phyloP scores from a whole-genome alignment of 2,329 filamentous ascomycete species.

The Hirsutella rhossiliensis region DNA sequence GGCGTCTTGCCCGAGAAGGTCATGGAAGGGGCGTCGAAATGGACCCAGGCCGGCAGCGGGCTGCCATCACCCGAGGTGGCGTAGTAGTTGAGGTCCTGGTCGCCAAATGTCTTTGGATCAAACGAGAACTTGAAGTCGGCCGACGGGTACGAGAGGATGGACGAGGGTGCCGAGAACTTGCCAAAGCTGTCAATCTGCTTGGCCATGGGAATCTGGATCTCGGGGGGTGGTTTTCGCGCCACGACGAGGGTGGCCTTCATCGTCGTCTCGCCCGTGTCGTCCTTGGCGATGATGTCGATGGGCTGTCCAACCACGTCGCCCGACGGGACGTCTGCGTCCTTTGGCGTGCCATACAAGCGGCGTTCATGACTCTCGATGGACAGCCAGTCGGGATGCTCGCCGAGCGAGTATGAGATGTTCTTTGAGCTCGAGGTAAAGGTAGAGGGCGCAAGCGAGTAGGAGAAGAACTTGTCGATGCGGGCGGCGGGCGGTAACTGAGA shows the following conservation, averaged over 20 bases:
- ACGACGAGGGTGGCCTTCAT: slow-evolving; percentile 63
- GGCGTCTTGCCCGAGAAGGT: slow-evolving; percentile 63
- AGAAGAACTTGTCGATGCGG: slow-evolving; percentile 53
- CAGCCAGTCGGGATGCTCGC: slow-evolving; percentile 60
- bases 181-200: slow-evolving; percentile 47
- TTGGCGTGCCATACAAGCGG: slow-evolving; percentile 60
- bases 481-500: slow-evolving; percentile 75
- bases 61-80: slow-evolving; percentile 65
- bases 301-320: slow-evolving; percentile 44
- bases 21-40: slow-evolving; percentile 53
- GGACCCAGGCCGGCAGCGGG: slow-evolving; percentile 76
- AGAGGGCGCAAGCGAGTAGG: slow-evolving; percentile 57
- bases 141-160: slow-evolving; percentile 43
- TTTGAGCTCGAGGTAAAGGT: slow-evolving; percentile 57
- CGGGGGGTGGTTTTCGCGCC: slow-evolving; percentile 42
- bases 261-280: slow-evolving; percentile 48
- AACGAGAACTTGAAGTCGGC: slow-evolving; percentile 41
- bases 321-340: slow-evolving; percentile 30
- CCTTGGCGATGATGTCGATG: slow-evolving; percentile 59
- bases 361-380: slow-evolving; percentile 53
- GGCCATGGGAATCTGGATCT: slow-evolving; percentile 41
- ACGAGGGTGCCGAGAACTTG: slow-evolving; percentile 45
- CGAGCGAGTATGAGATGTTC: slow-evolving; percentile 54
- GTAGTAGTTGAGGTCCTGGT: slow-evolving; percentile 54
- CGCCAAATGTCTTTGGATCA: slow-evolving; percentile 49